Evolutionary conservation across 2,329 filamentous ascomycete genomes (phyloP), one percentile per base, ranked within the genome.

Genomic region (Sarocladium kiliense): DNA sequence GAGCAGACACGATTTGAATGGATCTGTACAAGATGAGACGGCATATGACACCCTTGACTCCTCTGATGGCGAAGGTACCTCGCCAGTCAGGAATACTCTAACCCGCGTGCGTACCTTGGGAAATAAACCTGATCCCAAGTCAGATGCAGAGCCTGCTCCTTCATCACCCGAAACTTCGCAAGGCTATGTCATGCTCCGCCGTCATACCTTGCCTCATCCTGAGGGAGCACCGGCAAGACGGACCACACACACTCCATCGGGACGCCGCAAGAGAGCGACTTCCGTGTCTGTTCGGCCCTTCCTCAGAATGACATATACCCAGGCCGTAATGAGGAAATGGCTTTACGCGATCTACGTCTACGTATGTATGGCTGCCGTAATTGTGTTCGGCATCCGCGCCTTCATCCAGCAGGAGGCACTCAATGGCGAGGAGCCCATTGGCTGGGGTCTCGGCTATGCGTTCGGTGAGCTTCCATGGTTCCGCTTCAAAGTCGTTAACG

Each of bases 361-460:
- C 67, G 57, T 77, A 1, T 80, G 83, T 49, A 82, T 95, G 7
- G 54, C 86, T 9, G 64, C 74, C 1, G 81, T 90, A 30, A 82
- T 95, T 54, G 71, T 96, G 3, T 71, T 84, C 2, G 88, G 85
- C 0, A 79, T 97, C 26, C 82, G 91, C 54, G 75, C 77, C 2
- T 88, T 90, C 61, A 83, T 97, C 51, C 73, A 79, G 37, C 71
- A 73, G 42, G 77, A 81, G 58, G 91, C 91, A 14, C 76, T 99
- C 1, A 65, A 79, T 32, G 84, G 83, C 16, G 74, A 84, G 53
- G 94, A 99, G 63, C 91, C 94, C 0, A 82, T 99, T 44, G 90
- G 93, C 2, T 99, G 94, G 94, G 92, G 91, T 0, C 70, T 97
- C 11, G 87, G 90, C 2, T 99, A 99, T 68, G 74, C 97, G 2